A percentile compares a stretch with the other conserved stretches of the same genome.
Evolutionary conservation across 2,329 filamentous ascomycete genomes (phyloP).

Genomic region (Conoideocrella luteorostrata): DNA sequence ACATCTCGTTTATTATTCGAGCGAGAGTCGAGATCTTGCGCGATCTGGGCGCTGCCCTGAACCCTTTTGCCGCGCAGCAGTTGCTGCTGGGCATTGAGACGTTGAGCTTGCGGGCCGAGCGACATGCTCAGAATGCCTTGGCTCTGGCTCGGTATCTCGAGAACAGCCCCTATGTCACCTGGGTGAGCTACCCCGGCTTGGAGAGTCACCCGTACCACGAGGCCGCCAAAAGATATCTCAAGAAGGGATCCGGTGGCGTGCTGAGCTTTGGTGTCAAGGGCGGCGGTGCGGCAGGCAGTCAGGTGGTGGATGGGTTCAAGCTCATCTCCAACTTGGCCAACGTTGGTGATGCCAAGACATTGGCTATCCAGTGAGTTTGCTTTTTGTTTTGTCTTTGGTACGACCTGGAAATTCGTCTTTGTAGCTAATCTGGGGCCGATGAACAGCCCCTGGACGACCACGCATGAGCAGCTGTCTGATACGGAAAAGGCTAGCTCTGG

Average conservation of each 20-base stretch:
- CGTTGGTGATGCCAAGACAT: conserved; percentile 89
- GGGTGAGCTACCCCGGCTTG: conserved; percentile 91
- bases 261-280: conserved; percentile 92
- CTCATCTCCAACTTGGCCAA: conserved; percentile 94
- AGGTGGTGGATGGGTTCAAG: conserved; percentile 91
- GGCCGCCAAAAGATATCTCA: conserved; percentile 80
- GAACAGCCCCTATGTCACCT: conserved; percentile 74
- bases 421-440: neutral
- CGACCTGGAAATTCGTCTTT: neutral
- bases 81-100: conserved; percentile 86
- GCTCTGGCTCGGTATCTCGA: conserved; percentile 77
- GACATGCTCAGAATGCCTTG: conserved; percentile 79
- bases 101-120: conserved; percentile 75
- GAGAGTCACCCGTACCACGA: conserved; percentile 74
- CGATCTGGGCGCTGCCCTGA: conserved; percentile 75
- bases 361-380: conserved; percentile 66
- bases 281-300: conserved; percentile 71
- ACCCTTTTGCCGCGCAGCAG: conserved; percentile 90
- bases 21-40: conserved; percentile 85
- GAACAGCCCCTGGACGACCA: conserved; percentile 74
- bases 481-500: conserved; percentile 76
- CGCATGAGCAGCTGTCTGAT: conserved; percentile 83
- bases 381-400: neutral
- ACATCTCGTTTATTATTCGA: conserved; percentile 75
- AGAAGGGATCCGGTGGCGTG: conserved; percentile 80